Percentiles rank a stretch among this genome's conserved stretches.
Evolutionary conservation across 805 yeast genomes (phyloP).

Genomic region (Zygotorulaspora sp.): DNA sequence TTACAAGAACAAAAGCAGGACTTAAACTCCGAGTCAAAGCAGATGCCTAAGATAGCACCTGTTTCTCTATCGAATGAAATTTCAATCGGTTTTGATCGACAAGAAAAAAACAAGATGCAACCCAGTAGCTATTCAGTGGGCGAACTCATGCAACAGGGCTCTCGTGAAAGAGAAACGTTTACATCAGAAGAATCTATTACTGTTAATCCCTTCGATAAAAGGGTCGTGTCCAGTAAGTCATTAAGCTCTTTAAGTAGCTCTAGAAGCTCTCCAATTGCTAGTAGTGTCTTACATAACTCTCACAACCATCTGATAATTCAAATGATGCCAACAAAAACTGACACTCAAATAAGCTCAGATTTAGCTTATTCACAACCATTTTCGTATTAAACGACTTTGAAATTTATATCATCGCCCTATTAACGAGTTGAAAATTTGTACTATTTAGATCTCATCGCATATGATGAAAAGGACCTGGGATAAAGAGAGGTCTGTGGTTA

Average conservation of each 20-base stretch:
- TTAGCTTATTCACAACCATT: conserved; percentile 35
- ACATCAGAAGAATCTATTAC: not conserved
- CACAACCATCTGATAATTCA: conserved; percentile 16
- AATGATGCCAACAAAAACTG: conserved; percentile 27
- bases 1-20: not conserved
- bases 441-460: conserved; percentile 4
- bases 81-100: not conserved
- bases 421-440: conserved; percentile 5
- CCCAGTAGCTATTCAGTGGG: not conserved
- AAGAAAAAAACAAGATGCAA: not conserved
- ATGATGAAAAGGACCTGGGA: too few relatives aligned
- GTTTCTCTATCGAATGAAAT: not conserved
- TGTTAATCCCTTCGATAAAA: conserved; percentile 3
- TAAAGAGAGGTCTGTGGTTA: too few relatives aligned
- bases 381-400: conserved; percentile 7
- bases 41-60: not conserved
- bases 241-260: conserved; percentile 11
- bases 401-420: too few relatives aligned
- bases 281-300: conserved; percentile 9
- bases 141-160: not conserved
- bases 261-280: conserved; percentile 7
- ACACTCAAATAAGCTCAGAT: conserved; percentile 25
- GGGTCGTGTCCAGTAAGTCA: conserved; percentile 7
- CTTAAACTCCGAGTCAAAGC: conserved; percentile 1
- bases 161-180: not conserved